These are phyloP conservation scores for Penicillium riverlandense DNA, from an alignment of 495 filamentous ascomycete species.

Conservation along the genomic window DNA sequence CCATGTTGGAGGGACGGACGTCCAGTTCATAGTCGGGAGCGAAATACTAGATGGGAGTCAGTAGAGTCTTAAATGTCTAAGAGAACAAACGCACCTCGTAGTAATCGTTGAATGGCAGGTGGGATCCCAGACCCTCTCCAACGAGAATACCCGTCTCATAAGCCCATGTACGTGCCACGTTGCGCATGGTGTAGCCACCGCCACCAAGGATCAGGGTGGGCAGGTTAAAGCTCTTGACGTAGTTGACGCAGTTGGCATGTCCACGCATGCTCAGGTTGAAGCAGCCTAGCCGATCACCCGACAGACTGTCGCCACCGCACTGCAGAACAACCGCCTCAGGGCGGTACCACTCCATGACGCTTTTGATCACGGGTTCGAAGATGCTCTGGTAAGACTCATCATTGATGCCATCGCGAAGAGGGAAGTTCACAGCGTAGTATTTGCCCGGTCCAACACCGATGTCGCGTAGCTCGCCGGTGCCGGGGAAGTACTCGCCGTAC, in stretches of 20 bases:
- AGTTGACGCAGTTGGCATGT: slow-evolving; percentile 96
- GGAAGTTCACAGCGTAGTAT: slow-evolving; percentile 94
- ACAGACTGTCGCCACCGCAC: slow-evolving; percentile 92
- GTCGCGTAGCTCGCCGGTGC: slow-evolving; percentile 91
- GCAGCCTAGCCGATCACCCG: slow-evolving; percentile 89
- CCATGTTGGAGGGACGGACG: slow-evolving; percentile 95
- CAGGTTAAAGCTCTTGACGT: slow-evolving; percentile 84
- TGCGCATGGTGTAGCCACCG: slow-evolving; percentile 98
- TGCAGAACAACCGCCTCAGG: slow-evolving; percentile 94
- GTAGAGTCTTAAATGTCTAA: no score
- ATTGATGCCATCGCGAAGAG: slow-evolving; percentile 91
- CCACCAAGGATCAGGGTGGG: slow-evolving; percentile 90
- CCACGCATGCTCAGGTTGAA: slow-evolving; percentile 98
- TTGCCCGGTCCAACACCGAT: slow-evolving; percentile 91
- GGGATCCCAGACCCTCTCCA: slow-evolving; percentile 65
- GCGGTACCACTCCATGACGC: slow-evolving; percentile 92
- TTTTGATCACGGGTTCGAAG: slow-evolving; percentile 89
- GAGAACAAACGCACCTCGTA: slow-evolving; percentile 55
- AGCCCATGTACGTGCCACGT: slow-evolving; percentile 95
- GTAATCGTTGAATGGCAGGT: slow-evolving; percentile 96
- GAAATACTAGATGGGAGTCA: slow-evolving; percentile 61
- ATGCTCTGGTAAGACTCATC: slow-evolving; percentile 88
- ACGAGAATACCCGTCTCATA: slow-evolving; percentile 92
- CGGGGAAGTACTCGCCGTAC: slow-evolving; percentile 98
- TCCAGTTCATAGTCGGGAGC: slow-evolving; percentile 94